A percentile compares a stretch with the other conserved stretches of the same genome.
Conservation (phyloP, 257 asterid genomes). For the Nicotiana noctiflora region DNA sequence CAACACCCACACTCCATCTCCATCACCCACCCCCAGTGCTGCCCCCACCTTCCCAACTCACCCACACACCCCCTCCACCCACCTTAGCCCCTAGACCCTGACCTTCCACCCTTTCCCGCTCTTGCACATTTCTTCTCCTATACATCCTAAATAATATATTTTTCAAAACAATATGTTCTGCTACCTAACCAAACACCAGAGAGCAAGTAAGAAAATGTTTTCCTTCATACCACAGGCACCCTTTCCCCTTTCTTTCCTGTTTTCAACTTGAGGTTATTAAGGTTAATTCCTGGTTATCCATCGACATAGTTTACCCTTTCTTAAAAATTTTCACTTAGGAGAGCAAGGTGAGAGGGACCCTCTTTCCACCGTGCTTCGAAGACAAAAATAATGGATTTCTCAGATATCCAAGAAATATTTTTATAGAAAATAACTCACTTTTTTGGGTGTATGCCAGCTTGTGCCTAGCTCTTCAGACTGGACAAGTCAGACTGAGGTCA, state of each 20-base stretch:
- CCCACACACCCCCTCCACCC: too few relatives aligned
- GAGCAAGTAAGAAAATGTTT: too few relatives aligned
- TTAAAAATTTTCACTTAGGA: neutral
- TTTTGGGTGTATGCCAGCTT: slow-evolving; percentile 39
- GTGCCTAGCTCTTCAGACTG: slow-evolving; percentile 67
- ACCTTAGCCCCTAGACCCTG: too few relatives aligned
- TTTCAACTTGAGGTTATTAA: neutral
- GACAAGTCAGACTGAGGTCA: slow-evolving; percentile 50
- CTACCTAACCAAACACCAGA: too few relatives aligned
- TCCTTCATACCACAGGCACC: too few relatives aligned
- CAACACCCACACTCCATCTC: too few relatives aligned
- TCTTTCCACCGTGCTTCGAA: neutral
- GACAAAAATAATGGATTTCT: neutral
- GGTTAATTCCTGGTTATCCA: neutral
- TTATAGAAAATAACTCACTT: neutral
- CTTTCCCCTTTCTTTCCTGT: neutral
- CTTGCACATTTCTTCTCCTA: too few relatives aligned
- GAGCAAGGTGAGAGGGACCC: neutral
- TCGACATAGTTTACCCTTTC: neutral
- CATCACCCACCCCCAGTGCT: too few relatives aligned
- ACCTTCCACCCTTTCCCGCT: too few relatives aligned
- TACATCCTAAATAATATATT: too few relatives aligned
- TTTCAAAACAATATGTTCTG: too few relatives aligned
- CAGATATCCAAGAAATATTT: neutral
- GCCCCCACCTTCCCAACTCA: too few relatives aligned